Percentiles rank a stretch among this genome's conserved stretches.
Evolutionary conservation across 768 basidiomycete genomes (phyloP).

Genomic region (Leccinum disarticulatum): DNA sequence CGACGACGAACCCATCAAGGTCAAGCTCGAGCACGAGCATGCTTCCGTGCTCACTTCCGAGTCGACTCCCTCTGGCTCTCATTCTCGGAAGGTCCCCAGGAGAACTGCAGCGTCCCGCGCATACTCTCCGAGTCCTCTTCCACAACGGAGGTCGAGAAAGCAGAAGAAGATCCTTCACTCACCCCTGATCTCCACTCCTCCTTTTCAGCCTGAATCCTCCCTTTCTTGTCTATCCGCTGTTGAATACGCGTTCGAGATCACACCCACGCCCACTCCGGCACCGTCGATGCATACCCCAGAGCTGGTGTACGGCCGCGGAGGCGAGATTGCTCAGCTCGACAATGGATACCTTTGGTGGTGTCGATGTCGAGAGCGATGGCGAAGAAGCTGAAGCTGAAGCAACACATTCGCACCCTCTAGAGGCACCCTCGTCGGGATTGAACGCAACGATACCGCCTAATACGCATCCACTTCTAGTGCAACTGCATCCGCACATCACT

Average conservation of each 20-base stretch:
- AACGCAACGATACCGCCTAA: background rate
- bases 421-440: slow-evolving; percentile 1
- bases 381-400: slow-evolving; percentile 10
- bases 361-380: slow-evolving; percentile 12
- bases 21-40: background rate
- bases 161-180: background rate
- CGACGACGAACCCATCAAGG: slow-evolving; percentile 6
- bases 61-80: background rate
- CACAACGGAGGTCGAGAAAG: slow-evolving; percentile 11
- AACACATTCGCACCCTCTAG: background rate
- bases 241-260: slow-evolving; percentile 3
- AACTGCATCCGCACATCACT: slow-evolving; percentile 61
- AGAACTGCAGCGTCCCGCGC: slow-evolving; percentile 3
- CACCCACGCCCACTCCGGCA: background rate
- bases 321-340: slow-evolving; percentile 29
- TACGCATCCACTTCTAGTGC: slow-evolving; percentile 36
- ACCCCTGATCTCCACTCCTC: background rate
- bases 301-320: slow-evolving; percentile 23
- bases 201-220: background rate
- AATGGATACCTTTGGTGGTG: slow-evolving; percentile 41
- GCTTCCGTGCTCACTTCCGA: background rate
- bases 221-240: background rate
- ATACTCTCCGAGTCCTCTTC: slow-evolving; percentile 5
- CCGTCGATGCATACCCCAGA: slow-evolving; percentile 20
- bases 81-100: slow-evolving; percentile 7